Evolutionary conservation across 2,329 filamentous ascomycete species (phyloP).

Genomic region (Falciphora oryzae): DNA sequence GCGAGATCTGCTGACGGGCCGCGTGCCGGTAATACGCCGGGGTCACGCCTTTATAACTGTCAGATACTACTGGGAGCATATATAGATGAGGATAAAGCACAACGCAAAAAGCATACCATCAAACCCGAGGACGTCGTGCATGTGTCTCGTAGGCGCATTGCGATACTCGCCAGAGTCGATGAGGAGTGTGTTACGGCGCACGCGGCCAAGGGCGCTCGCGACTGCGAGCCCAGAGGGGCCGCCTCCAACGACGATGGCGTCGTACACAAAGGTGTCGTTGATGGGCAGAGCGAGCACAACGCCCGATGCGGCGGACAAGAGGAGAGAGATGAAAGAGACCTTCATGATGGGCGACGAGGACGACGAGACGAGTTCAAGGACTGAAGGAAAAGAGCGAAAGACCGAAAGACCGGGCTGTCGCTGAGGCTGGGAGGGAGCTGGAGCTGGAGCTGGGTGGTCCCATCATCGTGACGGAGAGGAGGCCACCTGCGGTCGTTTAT

Average conservation of each 20-base stretch:
- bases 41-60: conserved; percentile 37
- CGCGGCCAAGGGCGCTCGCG: conserved; percentile 52
- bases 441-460: conserved; percentile 4
- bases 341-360: conserved; percentile 1
- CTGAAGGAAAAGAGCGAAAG: background rate
- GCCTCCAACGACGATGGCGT: conserved; percentile 52
- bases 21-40: conserved; percentile 48
- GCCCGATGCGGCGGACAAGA: background rate
- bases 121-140: conserved; percentile 56
- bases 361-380: background rate
- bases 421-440: no score
- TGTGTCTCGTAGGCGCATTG: conserved; percentile 48
- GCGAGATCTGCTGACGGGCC: conserved; percentile 45
- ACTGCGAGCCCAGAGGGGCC: conserved; percentile 50
- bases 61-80: background rate
- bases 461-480: background rate
- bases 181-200: conserved; percentile 47
- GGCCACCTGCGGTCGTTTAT: background rate
- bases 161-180: conserved; percentile 55
- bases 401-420: background rate
- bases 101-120: conserved; percentile 39
- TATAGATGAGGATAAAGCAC: background rate
- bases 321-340: background rate
- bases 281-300: background rate
- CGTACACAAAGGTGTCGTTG: conserved; percentile 28